Percentiles rank a stretch among this genome's conserved stretches.
Conservation (phyloP, 371 early-diverging fungal genomes). For the Chytridiales sp. region DNA sequence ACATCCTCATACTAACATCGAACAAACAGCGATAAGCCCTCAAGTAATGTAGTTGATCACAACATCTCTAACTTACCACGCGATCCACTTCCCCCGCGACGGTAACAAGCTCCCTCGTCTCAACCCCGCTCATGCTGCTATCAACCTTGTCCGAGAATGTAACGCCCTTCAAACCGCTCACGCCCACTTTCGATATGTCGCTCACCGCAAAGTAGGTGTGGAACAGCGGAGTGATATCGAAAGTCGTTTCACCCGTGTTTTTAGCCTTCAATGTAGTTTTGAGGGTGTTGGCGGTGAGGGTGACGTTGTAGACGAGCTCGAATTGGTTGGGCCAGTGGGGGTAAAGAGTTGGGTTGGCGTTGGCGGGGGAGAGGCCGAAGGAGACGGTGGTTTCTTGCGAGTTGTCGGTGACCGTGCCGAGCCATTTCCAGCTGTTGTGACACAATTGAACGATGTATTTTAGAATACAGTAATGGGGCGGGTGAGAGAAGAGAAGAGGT, state of each 20-base stretch:
- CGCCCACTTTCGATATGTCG: slow-evolving; percentile 60
- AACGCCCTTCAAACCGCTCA: slow-evolving; percentile 60
- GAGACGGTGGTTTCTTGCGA: slow-evolving; percentile 61
- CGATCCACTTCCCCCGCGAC: slow-evolving; percentile 74
- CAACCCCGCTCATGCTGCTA: slow-evolving; percentile 41
- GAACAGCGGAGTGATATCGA: slow-evolving; percentile 81
- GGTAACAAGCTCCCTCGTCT: slow-evolving; percentile 50
- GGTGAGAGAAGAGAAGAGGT: not conserved
- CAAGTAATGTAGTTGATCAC: slow-evolving; percentile 66
- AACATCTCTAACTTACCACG: slow-evolving; percentile 65
- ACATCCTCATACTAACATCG: slow-evolving; percentile 16
- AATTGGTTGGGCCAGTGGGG: slow-evolving; percentile 63
- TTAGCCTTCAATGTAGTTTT: slow-evolving; percentile 64
- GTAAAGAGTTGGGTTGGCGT: slow-evolving; percentile 50
- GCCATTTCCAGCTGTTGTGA: slow-evolving; percentile 31
- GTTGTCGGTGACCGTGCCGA: slow-evolving; percentile 43
- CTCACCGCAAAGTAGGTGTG: slow-evolving; percentile 85
- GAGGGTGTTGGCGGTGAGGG: slow-evolving; percentile 66
- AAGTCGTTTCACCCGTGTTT: slow-evolving; percentile 68
- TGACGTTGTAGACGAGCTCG: slow-evolving; percentile 74
- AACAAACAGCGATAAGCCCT: slow-evolving; percentile 55
- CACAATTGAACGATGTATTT: too few relatives aligned
- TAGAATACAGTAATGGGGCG: slow-evolving; percentile 2
- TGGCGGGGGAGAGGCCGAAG: slow-evolving; percentile 47
- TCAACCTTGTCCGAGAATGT: slow-evolving; percentile 75